These are phyloP conservation scores for Vanilla planifolia DNA, from an alignment of 106 monocot genomes.

Conservation along the genomic window DNA sequence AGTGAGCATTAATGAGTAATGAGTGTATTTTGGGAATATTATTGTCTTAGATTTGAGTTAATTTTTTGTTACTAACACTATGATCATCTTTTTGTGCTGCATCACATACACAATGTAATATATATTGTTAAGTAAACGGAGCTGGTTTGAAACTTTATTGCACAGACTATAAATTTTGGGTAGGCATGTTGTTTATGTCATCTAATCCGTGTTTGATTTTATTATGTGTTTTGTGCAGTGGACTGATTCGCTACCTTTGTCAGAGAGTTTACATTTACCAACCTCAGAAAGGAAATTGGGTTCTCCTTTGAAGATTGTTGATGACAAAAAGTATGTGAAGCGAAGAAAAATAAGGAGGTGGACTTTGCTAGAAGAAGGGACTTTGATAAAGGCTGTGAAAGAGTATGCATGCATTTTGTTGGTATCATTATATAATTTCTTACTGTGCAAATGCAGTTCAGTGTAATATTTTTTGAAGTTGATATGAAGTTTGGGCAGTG, in stretches of 20 bases:
- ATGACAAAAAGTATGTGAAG: conserved; percentile 7
- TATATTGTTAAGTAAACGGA: too few species aligned
- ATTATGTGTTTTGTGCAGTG: background rate
- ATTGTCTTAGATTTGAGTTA: background rate
- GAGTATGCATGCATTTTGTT: conserved; percentile 22
- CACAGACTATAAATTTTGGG: background rate
- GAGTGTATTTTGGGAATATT: background rate
- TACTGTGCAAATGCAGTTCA: too few species aligned
- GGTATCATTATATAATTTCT: too few species aligned
- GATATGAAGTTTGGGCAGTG: too few species aligned
- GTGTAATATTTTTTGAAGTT: too few species aligned
- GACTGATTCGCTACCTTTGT: conserved; percentile 4
- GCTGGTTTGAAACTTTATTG: background rate
- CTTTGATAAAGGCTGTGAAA: conserved; percentile 39
- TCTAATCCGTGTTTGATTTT: background rate
- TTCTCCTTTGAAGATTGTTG: conserved; percentile 20
- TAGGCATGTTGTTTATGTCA: too few species aligned
- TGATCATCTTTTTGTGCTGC: background rate
- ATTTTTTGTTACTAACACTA: background rate
- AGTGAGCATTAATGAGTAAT: too few species aligned
- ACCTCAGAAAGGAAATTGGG: conserved; percentile 6
- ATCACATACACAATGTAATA: too few species aligned
- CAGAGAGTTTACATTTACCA: conserved; percentile 13
- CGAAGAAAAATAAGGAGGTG: conserved; percentile 35
- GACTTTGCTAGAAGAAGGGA: conserved; percentile 42